Evolutionary conservation across 345 rosid species (phyloP).

Genomic region (Eucalyptus polybractea): DNA sequence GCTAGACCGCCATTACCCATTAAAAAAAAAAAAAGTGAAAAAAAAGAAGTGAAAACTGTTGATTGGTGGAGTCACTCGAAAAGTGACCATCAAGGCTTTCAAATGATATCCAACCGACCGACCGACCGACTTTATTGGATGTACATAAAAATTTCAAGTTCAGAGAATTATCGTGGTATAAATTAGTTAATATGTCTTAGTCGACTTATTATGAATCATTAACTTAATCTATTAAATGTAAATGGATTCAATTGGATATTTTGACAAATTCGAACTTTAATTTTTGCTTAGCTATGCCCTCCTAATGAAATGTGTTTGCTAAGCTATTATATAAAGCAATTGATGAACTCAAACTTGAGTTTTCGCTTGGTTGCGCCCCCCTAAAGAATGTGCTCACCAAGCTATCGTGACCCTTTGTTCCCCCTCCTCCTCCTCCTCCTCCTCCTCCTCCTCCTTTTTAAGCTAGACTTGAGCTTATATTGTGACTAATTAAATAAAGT

Average conservation of each 20-base stretch:
- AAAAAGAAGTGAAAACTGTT: not conserved
- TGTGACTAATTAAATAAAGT: not conserved
- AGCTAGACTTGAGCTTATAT: not conserved
- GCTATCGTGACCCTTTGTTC: too few relatives aligned
- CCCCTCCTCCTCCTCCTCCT: too few relatives aligned
- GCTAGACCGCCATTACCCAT: not conserved
- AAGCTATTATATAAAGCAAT: not conserved
- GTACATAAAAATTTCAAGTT: not conserved
- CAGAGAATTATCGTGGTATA: too few relatives aligned
- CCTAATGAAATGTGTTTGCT: not conserved
- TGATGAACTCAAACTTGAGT: not conserved
- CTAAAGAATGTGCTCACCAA: not conserved
- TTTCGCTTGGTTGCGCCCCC: not conserved
- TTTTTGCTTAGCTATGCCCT: rapidly evolving
- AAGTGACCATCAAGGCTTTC: not conserved
- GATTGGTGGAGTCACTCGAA: not conserved
- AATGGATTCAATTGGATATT: too few relatives aligned
- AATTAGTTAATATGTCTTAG: not conserved
- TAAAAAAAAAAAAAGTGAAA: not conserved
- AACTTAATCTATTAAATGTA: not conserved
- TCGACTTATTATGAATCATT: not conserved
- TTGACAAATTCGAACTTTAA: too few relatives aligned
- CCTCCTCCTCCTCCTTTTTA: too few relatives aligned
- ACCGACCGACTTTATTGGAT: not conserved
- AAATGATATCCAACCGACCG: not conserved